Conservation (phyloP, 371 early-diverging fungal species). For the Syncephalis fuscata region DNA sequence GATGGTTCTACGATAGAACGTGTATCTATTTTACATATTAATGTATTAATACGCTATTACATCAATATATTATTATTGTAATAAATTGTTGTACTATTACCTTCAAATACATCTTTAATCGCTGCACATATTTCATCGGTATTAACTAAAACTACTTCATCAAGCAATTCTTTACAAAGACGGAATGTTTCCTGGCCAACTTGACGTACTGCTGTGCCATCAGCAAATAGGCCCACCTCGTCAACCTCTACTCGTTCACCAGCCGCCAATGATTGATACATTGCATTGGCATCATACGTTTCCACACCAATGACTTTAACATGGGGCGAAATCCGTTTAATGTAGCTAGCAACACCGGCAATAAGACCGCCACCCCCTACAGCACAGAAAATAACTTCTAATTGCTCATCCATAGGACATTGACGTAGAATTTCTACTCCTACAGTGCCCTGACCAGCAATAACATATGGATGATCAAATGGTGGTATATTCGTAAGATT, state of each 20-base stretch:
- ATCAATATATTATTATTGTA: background rate
- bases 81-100: conserved; percentile 6
- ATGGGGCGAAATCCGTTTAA: conserved; percentile 72
- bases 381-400: conserved; percentile 74
- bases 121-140: conserved; percentile 97
- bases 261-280: conserved; percentile 54
- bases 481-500: conserved; percentile 85
- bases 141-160: conserved; percentile 74
- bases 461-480: conserved; percentile 93
- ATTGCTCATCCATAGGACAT: conserved; percentile 28
- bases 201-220: conserved; percentile 85
- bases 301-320: conserved; percentile 86
- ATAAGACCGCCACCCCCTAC: conserved; percentile 94
- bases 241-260: conserved; percentile 41
- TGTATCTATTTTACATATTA: conserved; percentile 45
- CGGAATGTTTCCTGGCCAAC: conserved; percentile 84
- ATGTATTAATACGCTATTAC: background rate
- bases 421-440: conserved; percentile 88
- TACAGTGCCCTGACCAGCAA: conserved; percentile 96
- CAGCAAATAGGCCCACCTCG: conserved; percentile 91
- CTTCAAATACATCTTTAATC: conserved; percentile 93
- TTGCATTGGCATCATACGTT: conserved; percentile 77
- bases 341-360: conserved; percentile 78
- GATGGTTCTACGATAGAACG: conserved; percentile 89
- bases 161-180: conserved; percentile 40